These are phyloP conservation scores for Solanum acaule DNA, from an alignment of 257 asterid species.

Conservation along the genomic window DNA sequence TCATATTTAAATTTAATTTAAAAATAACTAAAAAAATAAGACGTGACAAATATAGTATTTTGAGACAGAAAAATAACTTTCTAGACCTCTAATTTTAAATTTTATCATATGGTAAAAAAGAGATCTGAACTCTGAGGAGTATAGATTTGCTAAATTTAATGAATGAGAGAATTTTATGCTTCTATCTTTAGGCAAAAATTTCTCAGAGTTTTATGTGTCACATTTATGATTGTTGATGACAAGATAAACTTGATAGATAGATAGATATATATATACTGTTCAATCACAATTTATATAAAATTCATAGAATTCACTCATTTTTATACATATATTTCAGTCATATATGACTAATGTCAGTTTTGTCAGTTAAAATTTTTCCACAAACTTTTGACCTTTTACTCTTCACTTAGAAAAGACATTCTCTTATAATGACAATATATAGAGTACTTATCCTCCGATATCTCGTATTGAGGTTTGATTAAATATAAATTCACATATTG, in stretches of 20 bases:
- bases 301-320: constrained; percentile 9
- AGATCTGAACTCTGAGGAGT: background rate
- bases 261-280: background rate
- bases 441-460: background rate
- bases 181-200: constrained; percentile 27
- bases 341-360: background rate
- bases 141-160: background rate
- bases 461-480: background rate
- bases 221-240: constrained; percentile 14
- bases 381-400: constrained; percentile 30
- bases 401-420: constrained; percentile 34
- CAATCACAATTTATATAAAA: constrained; percentile 6
- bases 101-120: background rate
- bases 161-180: constrained; percentile 35
- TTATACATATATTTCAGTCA: constrained; percentile 4
- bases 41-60: background rate
- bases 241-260: background rate
- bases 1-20: no score
- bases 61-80: no score
- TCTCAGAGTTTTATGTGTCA: constrained; percentile 7
- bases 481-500: no score
- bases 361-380: constrained; percentile 28
- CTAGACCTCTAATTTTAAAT: background rate
- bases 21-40: background rate
- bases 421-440: background rate